phyloP scores from a whole-genome alignment of 257 asterid genomes.

The Solanum appendiculatum region DNA sequence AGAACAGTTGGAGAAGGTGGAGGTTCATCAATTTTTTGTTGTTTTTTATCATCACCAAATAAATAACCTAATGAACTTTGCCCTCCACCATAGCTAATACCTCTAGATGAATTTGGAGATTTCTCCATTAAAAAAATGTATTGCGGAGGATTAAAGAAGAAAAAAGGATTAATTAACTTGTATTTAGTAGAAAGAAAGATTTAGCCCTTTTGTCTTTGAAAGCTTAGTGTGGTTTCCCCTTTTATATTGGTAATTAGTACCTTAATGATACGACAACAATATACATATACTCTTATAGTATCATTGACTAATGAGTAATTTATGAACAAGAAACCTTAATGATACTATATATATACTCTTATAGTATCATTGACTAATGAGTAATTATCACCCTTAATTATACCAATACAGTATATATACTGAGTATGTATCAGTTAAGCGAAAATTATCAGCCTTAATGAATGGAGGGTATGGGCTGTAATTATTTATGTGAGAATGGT shows the following conservation, averaged over 20 bases:
- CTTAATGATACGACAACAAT: no score
- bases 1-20: slow-evolving; percentile 20
- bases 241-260: background rate
- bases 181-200: background rate
- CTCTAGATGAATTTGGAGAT: slow-evolving; percentile 24
- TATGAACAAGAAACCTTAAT: no score
- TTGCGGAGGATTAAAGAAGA: background rate
- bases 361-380: no score
- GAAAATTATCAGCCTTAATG: no score
- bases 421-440: no score
- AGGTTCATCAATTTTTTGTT: slow-evolving; percentile 9
- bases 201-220: background rate
- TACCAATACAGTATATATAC: no score
- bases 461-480: no score
- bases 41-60: slow-evolving; percentile 40
- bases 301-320: no score
- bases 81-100: slow-evolving; percentile 52
- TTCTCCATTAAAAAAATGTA: background rate
- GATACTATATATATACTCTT: no score
- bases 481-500: no score
- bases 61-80: slow-evolving; percentile 58
- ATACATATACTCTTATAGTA: no score
- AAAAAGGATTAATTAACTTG: background rate
- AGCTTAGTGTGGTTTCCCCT: background rate
- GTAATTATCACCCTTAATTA: no score